Percentiles rank a stretch among this genome's conserved stretches.
Conservation (phyloP, 441 rosid species). For the Breynia disticha region DNA sequence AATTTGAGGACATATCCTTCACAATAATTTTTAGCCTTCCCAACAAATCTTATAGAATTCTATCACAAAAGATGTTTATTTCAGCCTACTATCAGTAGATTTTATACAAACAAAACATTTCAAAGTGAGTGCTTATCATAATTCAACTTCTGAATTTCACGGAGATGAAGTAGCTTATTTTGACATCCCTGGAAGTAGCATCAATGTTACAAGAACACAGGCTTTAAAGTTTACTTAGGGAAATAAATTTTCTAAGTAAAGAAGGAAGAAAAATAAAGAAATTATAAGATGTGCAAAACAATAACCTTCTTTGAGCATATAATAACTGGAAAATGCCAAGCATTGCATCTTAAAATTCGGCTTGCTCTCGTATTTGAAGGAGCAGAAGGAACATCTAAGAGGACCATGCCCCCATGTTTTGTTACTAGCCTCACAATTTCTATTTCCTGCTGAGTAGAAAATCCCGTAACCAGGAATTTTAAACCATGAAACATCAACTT, state of each 20-base stretch:
- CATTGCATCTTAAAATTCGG: conserved; percentile 19
- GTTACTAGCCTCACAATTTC: conserved; percentile 35
- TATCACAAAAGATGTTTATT: no score
- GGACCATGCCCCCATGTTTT: conserved; percentile 48
- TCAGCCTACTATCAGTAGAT: no score
- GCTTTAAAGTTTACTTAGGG: not conserved
- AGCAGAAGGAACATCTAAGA: conserved; percentile 37
- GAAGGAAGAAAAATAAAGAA: not conserved
- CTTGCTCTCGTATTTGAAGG: conserved; percentile 21
- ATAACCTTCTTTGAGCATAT: conserved; percentile 49
- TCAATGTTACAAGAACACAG: not conserved
- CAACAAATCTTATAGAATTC: no score
- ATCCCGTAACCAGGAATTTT: conserved; percentile 58
- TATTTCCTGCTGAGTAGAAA: conserved; percentile 39
- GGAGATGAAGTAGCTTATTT: no score
- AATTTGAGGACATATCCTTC: no score
- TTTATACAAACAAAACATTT: no score
- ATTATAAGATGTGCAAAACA: not conserved
- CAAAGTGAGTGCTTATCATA: no score
- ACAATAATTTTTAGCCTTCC: no score
- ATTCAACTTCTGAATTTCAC: no score
- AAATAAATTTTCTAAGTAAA: not conserved
- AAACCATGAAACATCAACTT: conserved; percentile 33
- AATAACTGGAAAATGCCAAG: conserved; percentile 33
- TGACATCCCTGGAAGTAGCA: no score